phyloP scores from a whole-genome alignment of 495 filamentous ascomycete species.

The Annulohypoxylon nitens region DNA sequence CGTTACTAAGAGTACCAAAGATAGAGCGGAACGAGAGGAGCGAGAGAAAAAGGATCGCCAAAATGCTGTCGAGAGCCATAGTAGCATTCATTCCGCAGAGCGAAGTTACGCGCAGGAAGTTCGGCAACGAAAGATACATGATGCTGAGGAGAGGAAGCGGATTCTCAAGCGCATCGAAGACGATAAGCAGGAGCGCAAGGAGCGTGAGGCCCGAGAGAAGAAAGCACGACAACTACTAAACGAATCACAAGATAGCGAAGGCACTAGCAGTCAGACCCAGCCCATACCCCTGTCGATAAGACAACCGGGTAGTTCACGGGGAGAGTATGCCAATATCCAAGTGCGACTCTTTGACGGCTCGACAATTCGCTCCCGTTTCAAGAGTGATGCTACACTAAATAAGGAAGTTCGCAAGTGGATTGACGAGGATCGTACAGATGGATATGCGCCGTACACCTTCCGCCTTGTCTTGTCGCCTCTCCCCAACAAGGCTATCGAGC shows the following conservation, averaged over 20 bases:
- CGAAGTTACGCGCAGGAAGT: slow-evolving; percentile 62
- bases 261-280: neutral
- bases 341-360: slow-evolving; percentile 88
- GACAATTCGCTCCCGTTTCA: slow-evolving; percentile 79
- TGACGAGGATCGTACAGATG: slow-evolving; percentile 63
- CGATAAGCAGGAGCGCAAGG: slow-evolving; percentile 73
- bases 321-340: slow-evolving; percentile 73
- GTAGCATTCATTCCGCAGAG: slow-evolving; percentile 34
- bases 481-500: slow-evolving; percentile 78
- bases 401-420: slow-evolving; percentile 82
- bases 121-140: slow-evolving; percentile 66
- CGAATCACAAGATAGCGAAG: slow-evolving; percentile 7
- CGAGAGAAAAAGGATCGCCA: slow-evolving; percentile 53
- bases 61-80: slow-evolving; percentile 52
- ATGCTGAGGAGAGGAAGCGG: slow-evolving; percentile 69
- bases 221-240: slow-evolving; percentile 48
- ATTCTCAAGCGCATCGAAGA: slow-evolving; percentile 74
- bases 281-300: slow-evolving; percentile 21
- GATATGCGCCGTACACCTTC: slow-evolving; percentile 76
- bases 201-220: slow-evolving; percentile 64
- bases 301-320: slow-evolving; percentile 18
- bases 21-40: slow-evolving; percentile 52
- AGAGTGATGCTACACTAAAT: slow-evolving; percentile 71
- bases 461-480: slow-evolving; percentile 84
- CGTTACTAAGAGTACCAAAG: slow-evolving; percentile 51